phyloP scores from a whole-genome alignment of 164 flowering plant genomes.

The Sedum album region DNA sequence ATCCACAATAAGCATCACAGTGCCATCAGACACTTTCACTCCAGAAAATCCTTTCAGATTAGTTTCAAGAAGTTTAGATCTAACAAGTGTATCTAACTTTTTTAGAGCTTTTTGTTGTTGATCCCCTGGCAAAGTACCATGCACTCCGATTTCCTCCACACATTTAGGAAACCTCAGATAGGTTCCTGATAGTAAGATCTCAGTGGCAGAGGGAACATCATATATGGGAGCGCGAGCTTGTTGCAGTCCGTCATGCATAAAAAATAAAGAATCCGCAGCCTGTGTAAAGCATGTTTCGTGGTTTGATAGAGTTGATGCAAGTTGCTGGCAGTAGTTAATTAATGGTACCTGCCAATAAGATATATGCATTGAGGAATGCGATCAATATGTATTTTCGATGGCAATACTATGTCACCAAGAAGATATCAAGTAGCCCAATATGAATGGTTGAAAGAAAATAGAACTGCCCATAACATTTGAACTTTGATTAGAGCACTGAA shows the following conservation, averaged over 20 bases:
- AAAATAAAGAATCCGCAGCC: constrained; percentile 91
- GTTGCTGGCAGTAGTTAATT: constrained; percentile 91
- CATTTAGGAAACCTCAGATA: constrained; percentile 90
- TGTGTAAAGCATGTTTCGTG: constrained; percentile 97
- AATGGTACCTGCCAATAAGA: constrained; percentile 70
- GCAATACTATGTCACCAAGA: no score
- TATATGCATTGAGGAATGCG: background rate
- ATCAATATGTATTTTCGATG: background rate
- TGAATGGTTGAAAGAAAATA: no score
- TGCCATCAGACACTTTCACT: constrained; percentile 79
- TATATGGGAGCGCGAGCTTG: constrained; percentile 98
- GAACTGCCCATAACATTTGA: no score
- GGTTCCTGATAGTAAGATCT: constrained; percentile 71
- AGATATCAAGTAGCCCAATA: no score
- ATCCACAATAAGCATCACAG: constrained; percentile 63
- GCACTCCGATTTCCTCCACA: constrained; percentile 72
- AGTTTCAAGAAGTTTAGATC: constrained; percentile 79
- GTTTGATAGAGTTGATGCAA: constrained; percentile 78
- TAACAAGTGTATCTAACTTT: constrained; percentile 70
- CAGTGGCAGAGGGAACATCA: constrained; percentile 96
- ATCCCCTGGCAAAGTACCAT: constrained; percentile 45
- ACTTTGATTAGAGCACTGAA: no score
- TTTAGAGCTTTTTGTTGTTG: constrained; percentile 68
- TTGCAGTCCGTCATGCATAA: constrained; percentile 95
- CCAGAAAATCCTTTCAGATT: constrained; percentile 74